phyloP scores from a whole-genome alignment of 2,329 filamentous ascomycete species.

The Ceratocystis destructans region DNA sequence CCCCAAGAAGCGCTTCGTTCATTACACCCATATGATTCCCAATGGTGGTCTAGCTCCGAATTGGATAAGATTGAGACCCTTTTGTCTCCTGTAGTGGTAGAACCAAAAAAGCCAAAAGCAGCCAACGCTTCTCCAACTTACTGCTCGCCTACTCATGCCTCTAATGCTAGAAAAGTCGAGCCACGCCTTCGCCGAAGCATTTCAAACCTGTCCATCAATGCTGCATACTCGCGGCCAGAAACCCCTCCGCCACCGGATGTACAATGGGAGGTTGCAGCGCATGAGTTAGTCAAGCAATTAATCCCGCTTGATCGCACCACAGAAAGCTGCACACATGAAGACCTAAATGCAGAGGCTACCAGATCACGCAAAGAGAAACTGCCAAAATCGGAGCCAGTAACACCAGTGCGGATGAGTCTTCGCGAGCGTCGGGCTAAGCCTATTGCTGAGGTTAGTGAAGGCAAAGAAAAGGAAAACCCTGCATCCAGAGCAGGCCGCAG shows the following conservation, averaged over 20 bases:
- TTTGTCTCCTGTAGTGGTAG: conserved; percentile 34
- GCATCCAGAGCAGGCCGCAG: conserved; percentile 36
- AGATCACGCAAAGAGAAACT: conserved; percentile 51
- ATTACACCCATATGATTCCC: conserved; percentile 43
- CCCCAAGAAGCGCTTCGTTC: conserved; percentile 21
- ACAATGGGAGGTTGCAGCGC: conserved; percentile 69
- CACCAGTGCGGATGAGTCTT: conserved; percentile 50
- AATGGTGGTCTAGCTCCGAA: conserved; percentile 55
- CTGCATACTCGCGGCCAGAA: conserved; percentile 34
- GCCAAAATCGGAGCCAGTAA: conserved; percentile 28
- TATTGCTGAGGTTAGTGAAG: conserved; percentile 37
- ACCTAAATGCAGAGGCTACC: conserved; percentile 58
- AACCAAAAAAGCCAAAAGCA: conserved; percentile 40
- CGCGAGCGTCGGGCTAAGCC: conserved; percentile 54
- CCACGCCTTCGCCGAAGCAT: conserved; percentile 51
- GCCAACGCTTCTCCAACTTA: conserved; percentile 52
- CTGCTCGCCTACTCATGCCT: conserved; percentile 77
- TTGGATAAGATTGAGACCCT: conserved; percentile 57
- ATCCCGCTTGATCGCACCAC: conserved; percentile 65
- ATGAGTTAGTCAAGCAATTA: conserved; percentile 69
- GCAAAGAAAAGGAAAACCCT: conserved; percentile 28
- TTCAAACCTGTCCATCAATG: conserved; percentile 30
- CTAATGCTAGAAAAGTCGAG: conserved; percentile 63
- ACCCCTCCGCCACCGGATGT: conserved; percentile 68
- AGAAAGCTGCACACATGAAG: conserved; percentile 61